Evolutionary conservation across 2,329 filamentous ascomycete species (phyloP).

Genomic region (Colletotrichum paranaense): DNA sequence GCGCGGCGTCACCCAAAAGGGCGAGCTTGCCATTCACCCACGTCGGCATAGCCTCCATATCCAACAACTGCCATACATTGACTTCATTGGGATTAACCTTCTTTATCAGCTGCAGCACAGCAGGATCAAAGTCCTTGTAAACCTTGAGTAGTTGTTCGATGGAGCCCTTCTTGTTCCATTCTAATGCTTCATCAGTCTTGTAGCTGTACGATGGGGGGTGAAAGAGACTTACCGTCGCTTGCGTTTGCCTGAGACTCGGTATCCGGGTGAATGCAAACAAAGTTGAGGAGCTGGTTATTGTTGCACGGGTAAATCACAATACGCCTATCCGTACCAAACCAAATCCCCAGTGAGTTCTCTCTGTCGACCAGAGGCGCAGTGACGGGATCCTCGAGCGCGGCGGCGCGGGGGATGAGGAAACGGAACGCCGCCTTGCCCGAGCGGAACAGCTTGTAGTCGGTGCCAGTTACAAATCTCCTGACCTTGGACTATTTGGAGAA

Average conservation of each 20-base stretch:
- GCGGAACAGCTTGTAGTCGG: constrained; percentile 47
- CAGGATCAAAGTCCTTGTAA: constrained; percentile 55
- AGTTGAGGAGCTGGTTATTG: constrained; percentile 57
- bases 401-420: constrained; percentile 56
- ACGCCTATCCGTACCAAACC: constrained; percentile 54
- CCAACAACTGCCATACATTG: constrained; percentile 69
- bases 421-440: constrained; percentile 67
- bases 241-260: constrained; percentile 47
- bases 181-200: constrained; percentile 35
- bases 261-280: constrained; percentile 64
- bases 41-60: constrained; percentile 68
- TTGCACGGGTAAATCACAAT: constrained; percentile 61
- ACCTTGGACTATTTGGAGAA: constrained; percentile 36
- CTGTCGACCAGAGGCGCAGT: constrained; percentile 46
- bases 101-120: constrained; percentile 50
- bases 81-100: constrained; percentile 58
- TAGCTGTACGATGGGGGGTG: not conserved
- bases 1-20: constrained; percentile 74
- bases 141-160: constrained; percentile 51
- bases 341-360: constrained; percentile 48
- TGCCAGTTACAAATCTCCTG: constrained; percentile 39
- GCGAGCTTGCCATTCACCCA: constrained; percentile 67
- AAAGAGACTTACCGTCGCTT: constrained; percentile 43
- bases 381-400: constrained; percentile 45
- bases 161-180: constrained; percentile 52